Conservation (phyloP, 108 stramenopile genomes). For the Pseudonitzschia delicatissima region DNA sequence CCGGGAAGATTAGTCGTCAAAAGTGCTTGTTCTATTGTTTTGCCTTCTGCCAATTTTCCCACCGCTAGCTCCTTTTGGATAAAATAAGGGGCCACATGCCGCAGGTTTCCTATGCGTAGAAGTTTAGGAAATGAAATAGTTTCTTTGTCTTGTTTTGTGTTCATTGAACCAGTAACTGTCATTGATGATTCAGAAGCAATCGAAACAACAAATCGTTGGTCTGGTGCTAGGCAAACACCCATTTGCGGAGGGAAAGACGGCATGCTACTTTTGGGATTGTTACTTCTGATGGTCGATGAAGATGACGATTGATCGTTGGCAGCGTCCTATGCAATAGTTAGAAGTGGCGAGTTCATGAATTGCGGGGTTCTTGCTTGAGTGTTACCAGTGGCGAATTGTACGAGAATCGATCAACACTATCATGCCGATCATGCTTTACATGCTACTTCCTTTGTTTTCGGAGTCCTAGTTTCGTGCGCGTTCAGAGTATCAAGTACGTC, state of each 20-base stretch:
- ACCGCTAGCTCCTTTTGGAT: not conserved
- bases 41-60: not conserved
- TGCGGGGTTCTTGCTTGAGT: too few species aligned
- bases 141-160: not conserved
- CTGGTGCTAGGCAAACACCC: not conserved
- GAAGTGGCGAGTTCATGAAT: too few species aligned
- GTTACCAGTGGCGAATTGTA: too few species aligned
- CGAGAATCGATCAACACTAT: too few species aligned
- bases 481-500: too few species aligned
- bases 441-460: too few species aligned
- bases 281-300: too few species aligned
- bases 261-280: too few species aligned
- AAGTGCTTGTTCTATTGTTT: not conserved
- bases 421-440: too few species aligned
- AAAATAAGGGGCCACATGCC: conserved; percentile 2
- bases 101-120: not conserved
- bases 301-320: too few species aligned
- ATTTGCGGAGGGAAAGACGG: not conserved
- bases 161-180: not conserved
- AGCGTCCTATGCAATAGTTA: too few species aligned
- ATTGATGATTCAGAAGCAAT: not conserved
- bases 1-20: not conserved
- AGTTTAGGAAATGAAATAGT: not conserved
- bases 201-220: not conserved
- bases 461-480: too few species aligned